These are phyloP conservation scores for Earliella scabrosa DNA, from an alignment of 1,284 basidiomycete species.

Conservation along the genomic window DNA sequence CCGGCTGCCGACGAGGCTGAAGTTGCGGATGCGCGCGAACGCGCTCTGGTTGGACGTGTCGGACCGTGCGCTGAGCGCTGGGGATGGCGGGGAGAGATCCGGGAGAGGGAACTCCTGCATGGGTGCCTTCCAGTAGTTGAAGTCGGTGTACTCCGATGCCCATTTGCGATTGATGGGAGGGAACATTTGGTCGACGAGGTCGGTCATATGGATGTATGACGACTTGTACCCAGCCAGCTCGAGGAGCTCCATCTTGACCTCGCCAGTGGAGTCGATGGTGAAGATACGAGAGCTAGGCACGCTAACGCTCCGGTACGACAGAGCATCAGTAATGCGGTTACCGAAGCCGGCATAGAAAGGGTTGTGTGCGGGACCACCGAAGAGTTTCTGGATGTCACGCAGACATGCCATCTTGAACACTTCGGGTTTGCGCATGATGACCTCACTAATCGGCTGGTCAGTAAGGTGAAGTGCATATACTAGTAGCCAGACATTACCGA, in stretches of 20 bases:
- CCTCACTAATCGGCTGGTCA: constrained; percentile 62
- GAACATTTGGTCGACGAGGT: constrained; percentile 99
- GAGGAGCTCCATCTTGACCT: constrained; percentile 97
- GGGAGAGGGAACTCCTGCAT: constrained; percentile 84
- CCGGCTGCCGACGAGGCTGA: constrained; percentile 68
- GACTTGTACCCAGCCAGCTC: constrained; percentile 97
- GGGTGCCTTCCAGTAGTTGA: constrained; percentile 94
- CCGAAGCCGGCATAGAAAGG: constrained; percentile 99
- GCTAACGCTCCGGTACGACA: constrained; percentile 96
- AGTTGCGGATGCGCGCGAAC: constrained; percentile 81
- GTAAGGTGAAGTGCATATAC: background rate
- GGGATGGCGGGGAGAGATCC: constrained; percentile 90
- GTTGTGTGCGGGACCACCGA: constrained; percentile 72
- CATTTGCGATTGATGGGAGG: constrained; percentile 91
- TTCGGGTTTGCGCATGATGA: constrained; percentile 99
- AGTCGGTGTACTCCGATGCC: constrained; percentile 93
- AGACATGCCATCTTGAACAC: constrained; percentile 99
- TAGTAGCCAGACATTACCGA: constrained; percentile 56
- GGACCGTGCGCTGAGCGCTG: constrained; percentile 89
- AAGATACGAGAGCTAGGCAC: constrained; percentile 96
- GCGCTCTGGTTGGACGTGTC: constrained; percentile 79
- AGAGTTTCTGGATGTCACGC: constrained; percentile 93
- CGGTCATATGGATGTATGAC: constrained; percentile 97
- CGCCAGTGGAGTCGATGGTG: constrained; percentile 94
- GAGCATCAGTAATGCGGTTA: constrained; percentile 97